Conservation (phyloP, 106 monocot species). For the Amphibolis antarctica region DNA sequence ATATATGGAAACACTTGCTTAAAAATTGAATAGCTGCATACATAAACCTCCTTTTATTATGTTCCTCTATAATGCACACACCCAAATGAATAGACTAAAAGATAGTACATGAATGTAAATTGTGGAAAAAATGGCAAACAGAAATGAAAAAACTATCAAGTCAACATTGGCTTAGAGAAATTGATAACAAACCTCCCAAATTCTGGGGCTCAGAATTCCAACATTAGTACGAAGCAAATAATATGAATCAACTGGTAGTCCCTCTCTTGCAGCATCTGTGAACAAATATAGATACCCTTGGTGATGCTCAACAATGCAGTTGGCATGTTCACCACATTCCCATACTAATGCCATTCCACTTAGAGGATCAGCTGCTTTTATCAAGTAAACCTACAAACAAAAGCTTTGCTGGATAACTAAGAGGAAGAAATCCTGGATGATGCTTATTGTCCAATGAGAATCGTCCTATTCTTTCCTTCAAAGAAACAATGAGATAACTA, state of each 20-base stretch:
- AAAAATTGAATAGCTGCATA: too few relatives aligned
- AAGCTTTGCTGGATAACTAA: constrained; percentile 10
- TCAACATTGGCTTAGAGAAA: neutral
- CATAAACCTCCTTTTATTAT: too few relatives aligned
- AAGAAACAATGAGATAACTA: too few relatives aligned
- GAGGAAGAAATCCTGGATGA: too few relatives aligned
- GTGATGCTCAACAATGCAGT: constrained; percentile 87
- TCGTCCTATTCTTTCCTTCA: too few relatives aligned
- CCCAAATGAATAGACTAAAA: too few relatives aligned
- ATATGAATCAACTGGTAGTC: constrained; percentile 53
- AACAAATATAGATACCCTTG: constrained; percentile 73
- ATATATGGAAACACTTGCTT: too few relatives aligned
- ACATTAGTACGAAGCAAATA: constrained; percentile 45
- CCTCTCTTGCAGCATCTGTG: constrained; percentile 67
- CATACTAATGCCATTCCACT: constrained; percentile 60
- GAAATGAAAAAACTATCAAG: neutral
- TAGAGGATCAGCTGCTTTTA: constrained; percentile 77
- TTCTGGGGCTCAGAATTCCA: constrained; percentile 31
- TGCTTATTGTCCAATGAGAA: too few relatives aligned
- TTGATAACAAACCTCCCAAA: constrained; percentile 58
- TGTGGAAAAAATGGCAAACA: neutral
- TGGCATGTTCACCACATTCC: constrained; percentile 60
- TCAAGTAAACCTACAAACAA: constrained; percentile 78
- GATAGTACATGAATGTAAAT: neutral
- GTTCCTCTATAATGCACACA: too few relatives aligned